Base-by-base conservation (phyloP, 495 filamentous ascomycete genomes). In the Annulohypoxylon nitens region DNA sequence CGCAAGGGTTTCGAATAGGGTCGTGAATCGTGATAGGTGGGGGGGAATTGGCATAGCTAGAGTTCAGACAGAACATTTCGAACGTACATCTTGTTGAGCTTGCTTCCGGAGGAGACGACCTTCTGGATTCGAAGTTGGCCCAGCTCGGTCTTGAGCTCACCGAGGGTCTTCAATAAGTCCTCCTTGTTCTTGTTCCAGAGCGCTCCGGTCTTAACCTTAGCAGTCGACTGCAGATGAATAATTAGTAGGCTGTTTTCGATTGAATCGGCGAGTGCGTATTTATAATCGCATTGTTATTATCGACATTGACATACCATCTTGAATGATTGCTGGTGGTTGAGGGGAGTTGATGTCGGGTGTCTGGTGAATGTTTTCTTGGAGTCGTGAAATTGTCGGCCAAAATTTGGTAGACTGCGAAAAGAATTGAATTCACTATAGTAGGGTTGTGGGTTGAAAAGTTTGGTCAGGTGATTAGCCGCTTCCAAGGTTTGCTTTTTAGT, bases 111-210 rank as follows among this genome's bases (percentile, higher is more conserved):
- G 70, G 93, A 94, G 74, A 94, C 88, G 82, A 99, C 97, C 91
- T 99, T 97, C 88, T 97, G 95, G 81, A 95, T 94, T 78, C 95
- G 93, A 75, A 98, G 89, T 85, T 93, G 90, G 80, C 91, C 91
- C 61, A 99, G 90, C 87, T 98, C 96, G 67, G 89, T 89, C 92
- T 99, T 97, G 80, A 97, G 89, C 83, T 97, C 93, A 76, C 90
- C 89, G 76, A 97, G 88, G 85, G 98, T 94, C 88, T 95, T 94
- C 82, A 88, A 88, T 83, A 99, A 89, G 76, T 99, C 97, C 79
- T 95, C 92, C 91, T 98, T 98, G 91, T 88, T 93, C 94, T 99
- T 99, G 85, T 91, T 90, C 96, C 97, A 98, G 83, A 99, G 92
- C 86, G 91, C 88, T 86, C 87, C 90, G 82, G 94, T 89, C 90